Evolutionary conservation across 345 rosid genomes (phyloP), one percentile per base, ranked within the genome.

Genomic region (Eucalyptus rudis): DNA sequence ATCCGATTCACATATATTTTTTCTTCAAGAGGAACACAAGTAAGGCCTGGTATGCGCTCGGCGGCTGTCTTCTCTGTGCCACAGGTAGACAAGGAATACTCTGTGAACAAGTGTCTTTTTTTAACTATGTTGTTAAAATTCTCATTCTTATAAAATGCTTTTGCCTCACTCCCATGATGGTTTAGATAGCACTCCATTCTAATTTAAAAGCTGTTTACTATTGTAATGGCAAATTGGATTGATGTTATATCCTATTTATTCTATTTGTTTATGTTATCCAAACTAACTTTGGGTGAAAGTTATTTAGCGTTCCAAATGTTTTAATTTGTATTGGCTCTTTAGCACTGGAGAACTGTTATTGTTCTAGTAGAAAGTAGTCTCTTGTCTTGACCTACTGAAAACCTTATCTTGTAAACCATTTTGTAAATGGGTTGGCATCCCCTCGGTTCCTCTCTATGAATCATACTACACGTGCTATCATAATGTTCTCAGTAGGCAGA

Each of bases 41-140:
- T 66, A 95, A 94, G 88, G 99, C 98, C 66, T 98, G 99, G 99
- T 95, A 91, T 90, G 95, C 99, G 11, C 99, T 98, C 59, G 99
- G 99, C 86, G 99, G 99, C 89, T 98, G 99, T 95, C 94, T 98
- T 92, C 98, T 98, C 81, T 96, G 99, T 91, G 99, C 97, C 90
- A 97, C 99, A 93, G 99, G 99, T 98, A 94, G 86, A 83, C 20
- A 76, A 36, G 22, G 45, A 76, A 40, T 76, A 44, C 83, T 76
- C 47, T 36, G 83, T 76, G 47, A 76, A 76, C 27, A 76, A 76
- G 83, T 76, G 59, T 59, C 43, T 52, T 59, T 62, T 59, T 81
- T 87, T 84, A 49, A 47, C 50, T 44, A 8, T 43, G 19, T 56
- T n/a, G 79, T 58, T 76, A 76, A 36, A 76, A 76, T 76, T 76